These are phyloP conservation scores for Licmophora abbreviata DNA, from an alignment of 108 stramenopile genomes.

Conservation along the genomic window DNA sequence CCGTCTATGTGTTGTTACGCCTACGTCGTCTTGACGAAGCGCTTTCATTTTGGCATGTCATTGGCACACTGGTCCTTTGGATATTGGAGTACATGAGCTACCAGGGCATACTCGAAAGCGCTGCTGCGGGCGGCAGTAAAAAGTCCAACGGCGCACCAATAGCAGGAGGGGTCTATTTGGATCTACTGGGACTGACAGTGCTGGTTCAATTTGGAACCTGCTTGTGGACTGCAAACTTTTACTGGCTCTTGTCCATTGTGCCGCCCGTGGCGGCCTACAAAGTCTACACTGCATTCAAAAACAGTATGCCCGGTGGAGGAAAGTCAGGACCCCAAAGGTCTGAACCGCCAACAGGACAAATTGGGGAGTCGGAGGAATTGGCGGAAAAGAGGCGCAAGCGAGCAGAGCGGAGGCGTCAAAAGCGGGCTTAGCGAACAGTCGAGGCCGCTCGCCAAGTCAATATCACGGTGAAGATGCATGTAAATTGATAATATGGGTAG, in stretches of 20 bases:
- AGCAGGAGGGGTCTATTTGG: slow-evolving; percentile 44
- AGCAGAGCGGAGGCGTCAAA: slow-evolving; percentile 38
- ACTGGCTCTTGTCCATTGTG: slow-evolving; percentile 25
- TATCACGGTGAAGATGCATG: no score
- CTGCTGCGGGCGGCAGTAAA: slow-evolving; percentile 8
- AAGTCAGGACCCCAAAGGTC: not conserved
- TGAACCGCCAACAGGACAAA: not conserved
- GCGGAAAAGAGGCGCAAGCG: slow-evolving; percentile 33
- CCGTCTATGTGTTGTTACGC: slow-evolving; percentile 29
- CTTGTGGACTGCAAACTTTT: slow-evolving; percentile 33
- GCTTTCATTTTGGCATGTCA: slow-evolving; percentile 12
- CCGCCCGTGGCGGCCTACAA: slow-evolving; percentile 23
- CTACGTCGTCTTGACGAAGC: slow-evolving; percentile 11
- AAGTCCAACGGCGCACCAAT: slow-evolving; percentile 25
- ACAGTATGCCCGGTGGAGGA: not conserved
- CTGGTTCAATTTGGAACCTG: slow-evolving; percentile 35
- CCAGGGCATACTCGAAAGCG: slow-evolving; percentile 39
- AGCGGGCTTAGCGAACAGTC: slow-evolving; percentile 34
- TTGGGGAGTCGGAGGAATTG: slow-evolving; percentile 10
- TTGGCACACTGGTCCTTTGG: slow-evolving; percentile 21
- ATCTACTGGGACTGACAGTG: slow-evolving; percentile 40
- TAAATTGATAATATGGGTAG: no score
- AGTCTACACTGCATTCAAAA: slow-evolving; percentile 17
- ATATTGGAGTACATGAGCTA: slow-evolving; percentile 30
- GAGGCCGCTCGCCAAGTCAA: no score